These are phyloP conservation scores for Neurospora sp. DNA, from an alignment of 495 filamentous ascomycete genomes.

Conservation along the genomic window DNA sequence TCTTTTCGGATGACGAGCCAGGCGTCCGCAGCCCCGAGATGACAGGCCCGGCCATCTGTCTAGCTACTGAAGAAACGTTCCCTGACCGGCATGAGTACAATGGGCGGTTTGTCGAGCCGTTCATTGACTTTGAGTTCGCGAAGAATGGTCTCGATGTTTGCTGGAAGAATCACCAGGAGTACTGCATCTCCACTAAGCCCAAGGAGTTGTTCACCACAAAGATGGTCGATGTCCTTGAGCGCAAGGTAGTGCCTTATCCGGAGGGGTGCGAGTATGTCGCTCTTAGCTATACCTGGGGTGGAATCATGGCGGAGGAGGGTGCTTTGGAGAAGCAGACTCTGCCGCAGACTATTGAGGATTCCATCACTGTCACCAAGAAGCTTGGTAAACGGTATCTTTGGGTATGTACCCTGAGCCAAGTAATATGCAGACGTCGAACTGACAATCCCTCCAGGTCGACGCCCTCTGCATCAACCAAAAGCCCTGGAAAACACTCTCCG, in stretches of 20 bases:
- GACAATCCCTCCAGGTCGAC: conserved; percentile 5
- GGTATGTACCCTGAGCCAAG: background rate
- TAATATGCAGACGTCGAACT: background rate
- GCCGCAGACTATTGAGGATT: conserved; percentile 17
- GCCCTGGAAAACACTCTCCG: background rate
- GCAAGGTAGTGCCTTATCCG: conserved; percentile 10
- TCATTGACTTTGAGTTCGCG: background rate
- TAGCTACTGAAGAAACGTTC: background rate
- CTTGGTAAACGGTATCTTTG: conserved; percentile 13
- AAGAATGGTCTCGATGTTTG: conserved; percentile 3
- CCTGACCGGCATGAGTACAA: background rate
- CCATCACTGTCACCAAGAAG: conserved; percentile 8
- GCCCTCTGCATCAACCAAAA: conserved; percentile 16
- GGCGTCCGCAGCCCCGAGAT: background rate
- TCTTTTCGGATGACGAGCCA: background rate
- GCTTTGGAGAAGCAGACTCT: conserved; percentile 9
- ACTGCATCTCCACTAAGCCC: background rate
- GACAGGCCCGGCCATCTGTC: conserved; percentile 3
- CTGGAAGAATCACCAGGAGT: background rate
- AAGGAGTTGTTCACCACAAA: background rate
- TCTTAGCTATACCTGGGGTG: conserved; percentile 15
- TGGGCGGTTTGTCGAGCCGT: background rate
- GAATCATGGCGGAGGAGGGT: conserved; percentile 4
- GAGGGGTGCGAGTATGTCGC: conserved; percentile 7
- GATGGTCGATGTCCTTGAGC: conserved; percentile 10